These are phyloP conservation scores for Delphinella strobiligena DNA, from an alignment of 2,329 filamentous ascomycete genomes.

Conservation along the genomic window DNA sequence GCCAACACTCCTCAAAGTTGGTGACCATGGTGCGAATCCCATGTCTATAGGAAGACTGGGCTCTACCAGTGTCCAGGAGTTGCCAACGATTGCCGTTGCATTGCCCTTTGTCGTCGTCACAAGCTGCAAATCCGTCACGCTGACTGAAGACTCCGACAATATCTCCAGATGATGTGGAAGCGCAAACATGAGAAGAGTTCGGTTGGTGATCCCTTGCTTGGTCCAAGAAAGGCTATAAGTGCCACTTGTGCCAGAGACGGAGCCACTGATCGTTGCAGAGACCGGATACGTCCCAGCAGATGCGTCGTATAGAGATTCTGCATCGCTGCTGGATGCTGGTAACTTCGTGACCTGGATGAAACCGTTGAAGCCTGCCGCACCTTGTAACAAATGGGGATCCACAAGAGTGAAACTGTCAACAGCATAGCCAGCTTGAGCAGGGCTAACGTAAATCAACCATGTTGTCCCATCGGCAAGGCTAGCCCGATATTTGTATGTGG, in stretches of 20 bases:
- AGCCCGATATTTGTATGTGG: conserved; percentile 65
- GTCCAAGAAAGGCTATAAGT: conserved; percentile 62
- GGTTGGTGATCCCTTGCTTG: conserved; percentile 52
- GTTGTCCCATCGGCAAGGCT: conserved; percentile 54
- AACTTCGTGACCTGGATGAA: conserved; percentile 69
- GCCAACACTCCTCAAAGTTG: conserved; percentile 28
- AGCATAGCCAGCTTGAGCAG: conserved; percentile 43
- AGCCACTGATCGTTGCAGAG: conserved; percentile 52
- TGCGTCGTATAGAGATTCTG: conserved; percentile 60
- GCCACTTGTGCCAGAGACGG: conserved; percentile 46
- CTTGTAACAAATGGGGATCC: conserved; percentile 53
- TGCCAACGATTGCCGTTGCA: conserved; percentile 58
- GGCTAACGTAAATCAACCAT: conserved; percentile 72
- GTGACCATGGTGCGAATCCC: conserved; percentile 68
- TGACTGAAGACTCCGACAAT: conserved; percentile 50
- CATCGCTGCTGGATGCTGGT: conserved; percentile 29
- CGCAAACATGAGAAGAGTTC: conserved; percentile 68
- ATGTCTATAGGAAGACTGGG: conserved; percentile 58
- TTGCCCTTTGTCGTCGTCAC: conserved; percentile 77
- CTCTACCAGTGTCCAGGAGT: conserved; percentile 70
- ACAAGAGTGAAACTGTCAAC: conserved; percentile 49
- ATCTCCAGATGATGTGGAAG: conserved; percentile 75
- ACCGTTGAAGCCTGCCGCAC: conserved; percentile 59
- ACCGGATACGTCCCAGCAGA: conserved; percentile 65
- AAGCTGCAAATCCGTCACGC: conserved; percentile 44